phyloP scores from a whole-genome alignment of 257 asterid genomes.

The Solanum sejunctum region DNA sequence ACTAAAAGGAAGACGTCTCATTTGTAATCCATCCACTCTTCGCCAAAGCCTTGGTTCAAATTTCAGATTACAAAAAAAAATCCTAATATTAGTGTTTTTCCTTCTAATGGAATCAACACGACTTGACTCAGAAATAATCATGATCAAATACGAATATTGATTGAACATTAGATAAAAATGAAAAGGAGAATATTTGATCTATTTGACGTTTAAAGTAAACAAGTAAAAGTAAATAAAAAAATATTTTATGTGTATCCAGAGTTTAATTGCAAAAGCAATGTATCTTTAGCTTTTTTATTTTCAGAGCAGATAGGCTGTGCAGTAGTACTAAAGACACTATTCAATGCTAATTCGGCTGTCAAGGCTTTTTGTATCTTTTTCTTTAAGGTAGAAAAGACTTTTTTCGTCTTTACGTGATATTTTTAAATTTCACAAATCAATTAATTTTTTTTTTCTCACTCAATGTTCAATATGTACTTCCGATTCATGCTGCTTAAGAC shows the following conservation, averaged over 20 bases:
- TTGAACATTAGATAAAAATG: too few species aligned
- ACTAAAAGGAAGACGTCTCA: neutral
- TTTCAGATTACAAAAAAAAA: neutral
- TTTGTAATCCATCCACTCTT: too few species aligned
- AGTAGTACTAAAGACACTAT: neutral
- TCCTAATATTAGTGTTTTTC: neutral
- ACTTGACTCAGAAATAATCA: neutral
- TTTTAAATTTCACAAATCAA: too few species aligned
- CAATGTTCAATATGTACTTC: fast-evolving
- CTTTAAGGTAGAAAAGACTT: neutral
- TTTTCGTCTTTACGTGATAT: too few species aligned
- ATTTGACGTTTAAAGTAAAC: too few species aligned
- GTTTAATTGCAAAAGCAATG: neutral
- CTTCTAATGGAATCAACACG: neutral
- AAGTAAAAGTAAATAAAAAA: neutral
- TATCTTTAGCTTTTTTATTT: neutral
- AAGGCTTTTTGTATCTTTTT: neutral
- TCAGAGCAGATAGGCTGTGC: neutral
- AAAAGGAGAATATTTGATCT: too few species aligned
- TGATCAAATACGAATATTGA: neutral
- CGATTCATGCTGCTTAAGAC: neutral
- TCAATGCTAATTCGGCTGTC: neutral
- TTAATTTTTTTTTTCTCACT: too few species aligned
- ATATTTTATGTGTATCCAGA: neutral
- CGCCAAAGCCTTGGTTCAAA: neutral